Conservation (phyloP, 1,284 basidiomycete genomes). For the Pyrrhoderma noxium region DNA sequence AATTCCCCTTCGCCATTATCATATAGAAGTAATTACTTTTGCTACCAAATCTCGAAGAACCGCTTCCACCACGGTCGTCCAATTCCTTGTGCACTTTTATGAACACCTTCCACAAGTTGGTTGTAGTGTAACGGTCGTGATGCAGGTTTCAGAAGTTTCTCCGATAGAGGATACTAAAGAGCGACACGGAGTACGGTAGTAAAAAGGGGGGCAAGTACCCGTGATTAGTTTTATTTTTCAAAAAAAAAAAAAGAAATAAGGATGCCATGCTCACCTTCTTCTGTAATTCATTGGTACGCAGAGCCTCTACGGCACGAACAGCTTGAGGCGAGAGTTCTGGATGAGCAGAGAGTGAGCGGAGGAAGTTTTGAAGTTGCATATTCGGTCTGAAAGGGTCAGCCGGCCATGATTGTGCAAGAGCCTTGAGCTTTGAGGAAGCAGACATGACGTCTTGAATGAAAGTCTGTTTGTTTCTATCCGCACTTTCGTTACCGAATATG, state of each 20-base stretch:
- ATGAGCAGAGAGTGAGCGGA: conserved; percentile 56
- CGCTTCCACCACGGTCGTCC: conserved; percentile 74
- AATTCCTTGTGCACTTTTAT: conserved; percentile 68
- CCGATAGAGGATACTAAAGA: conserved; percentile 54
- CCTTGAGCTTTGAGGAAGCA: conserved; percentile 36
- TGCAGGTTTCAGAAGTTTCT: conserved; percentile 54
- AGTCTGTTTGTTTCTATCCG: too few species aligned
- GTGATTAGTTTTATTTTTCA: background rate
- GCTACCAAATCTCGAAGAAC: conserved; percentile 65
- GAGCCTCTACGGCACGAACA: conserved; percentile 46
- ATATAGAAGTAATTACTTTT: background rate
- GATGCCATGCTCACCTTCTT: conserved; percentile 39
- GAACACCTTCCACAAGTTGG: conserved; percentile 60
- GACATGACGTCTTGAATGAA: background rate
- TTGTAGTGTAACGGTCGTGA: conserved; percentile 66
- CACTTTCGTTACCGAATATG: too few species aligned
- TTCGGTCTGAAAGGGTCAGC: conserved; percentile 67
- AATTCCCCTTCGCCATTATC: background rate
- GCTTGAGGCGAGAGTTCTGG: conserved; percentile 55
- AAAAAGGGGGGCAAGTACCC: background rate
- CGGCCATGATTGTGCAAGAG: conserved; percentile 52
- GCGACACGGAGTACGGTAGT: conserved; percentile 22
- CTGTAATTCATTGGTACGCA: conserved; percentile 46
- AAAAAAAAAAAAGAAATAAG: conserved; percentile 21
- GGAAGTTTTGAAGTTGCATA: conserved; percentile 58